These are phyloP conservation scores for Emiliania huxleyi DNA, from an alignment of 78 protist species.

Conservation along the genomic window DNA sequence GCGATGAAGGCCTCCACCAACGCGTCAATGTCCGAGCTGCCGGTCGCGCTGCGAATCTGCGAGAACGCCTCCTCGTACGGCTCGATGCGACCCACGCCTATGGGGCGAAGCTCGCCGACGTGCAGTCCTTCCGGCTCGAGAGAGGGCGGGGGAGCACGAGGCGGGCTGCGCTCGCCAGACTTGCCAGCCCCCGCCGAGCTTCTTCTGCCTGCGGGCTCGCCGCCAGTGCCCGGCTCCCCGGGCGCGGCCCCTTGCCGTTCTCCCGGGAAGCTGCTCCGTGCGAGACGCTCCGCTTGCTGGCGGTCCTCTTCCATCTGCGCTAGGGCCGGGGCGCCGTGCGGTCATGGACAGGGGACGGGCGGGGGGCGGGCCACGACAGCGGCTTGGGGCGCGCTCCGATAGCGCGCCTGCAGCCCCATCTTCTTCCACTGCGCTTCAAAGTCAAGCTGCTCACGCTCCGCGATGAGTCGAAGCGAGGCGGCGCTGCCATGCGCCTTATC, in stretches of 20 bases:
- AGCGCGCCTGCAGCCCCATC: slow-evolving; percentile 14
- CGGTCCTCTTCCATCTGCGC: too few species aligned
- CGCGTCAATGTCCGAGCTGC: slow-evolving; percentile 62
- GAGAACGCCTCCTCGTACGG: slow-evolving; percentile 75
- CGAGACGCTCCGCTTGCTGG: too few species aligned
- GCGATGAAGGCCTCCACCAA: slow-evolving; percentile 61
- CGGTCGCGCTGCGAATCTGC: slow-evolving; percentile 73
- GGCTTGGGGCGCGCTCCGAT: too few species aligned
- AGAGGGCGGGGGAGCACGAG: neutral
- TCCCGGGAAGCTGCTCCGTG: too few species aligned
- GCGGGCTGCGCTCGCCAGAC: neutral
- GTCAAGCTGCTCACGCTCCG: slow-evolving; percentile 33
- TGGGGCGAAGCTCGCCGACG: neutral
- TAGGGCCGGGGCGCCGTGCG: too few species aligned
- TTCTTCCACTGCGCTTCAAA: slow-evolving; percentile 46
- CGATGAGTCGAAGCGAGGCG: neutral
- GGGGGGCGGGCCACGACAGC: too few species aligned
- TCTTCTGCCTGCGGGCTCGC: too few species aligned
- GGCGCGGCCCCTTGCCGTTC: too few species aligned
- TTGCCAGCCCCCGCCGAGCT: neutral
- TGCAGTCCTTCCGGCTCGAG: neutral
- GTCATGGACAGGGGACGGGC: too few species aligned
- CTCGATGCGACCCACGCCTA: neutral
- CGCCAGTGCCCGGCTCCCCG: too few species aligned
- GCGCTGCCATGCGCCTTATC: slow-evolving; percentile 38